phyloP scores from a whole-genome alignment of 1,284 basidiomycete species.

The Puccinia horiana region DNA sequence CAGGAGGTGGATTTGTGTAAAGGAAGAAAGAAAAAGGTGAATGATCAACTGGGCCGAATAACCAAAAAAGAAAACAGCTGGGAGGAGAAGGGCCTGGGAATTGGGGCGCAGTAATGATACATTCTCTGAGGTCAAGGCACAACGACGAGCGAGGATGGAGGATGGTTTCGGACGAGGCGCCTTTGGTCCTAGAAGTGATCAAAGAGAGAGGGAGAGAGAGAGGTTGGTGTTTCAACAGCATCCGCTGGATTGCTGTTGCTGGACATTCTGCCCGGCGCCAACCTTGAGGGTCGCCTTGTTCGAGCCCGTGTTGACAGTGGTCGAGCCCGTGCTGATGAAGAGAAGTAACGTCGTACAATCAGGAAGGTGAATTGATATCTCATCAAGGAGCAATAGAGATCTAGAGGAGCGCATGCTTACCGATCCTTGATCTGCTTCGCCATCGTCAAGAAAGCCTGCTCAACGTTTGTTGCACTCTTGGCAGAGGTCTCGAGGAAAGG shows the following conservation, averaged over 20 bases:
- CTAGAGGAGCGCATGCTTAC: slow-evolving; percentile 56
- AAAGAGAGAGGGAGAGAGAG: neutral
- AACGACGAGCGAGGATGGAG: no score
- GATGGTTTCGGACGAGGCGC: no score
- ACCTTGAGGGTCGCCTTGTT: slow-evolving; percentile 62
- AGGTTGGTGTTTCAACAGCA: slow-evolving; percentile 67
- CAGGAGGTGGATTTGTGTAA: no score
- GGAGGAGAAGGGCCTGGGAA: no score
- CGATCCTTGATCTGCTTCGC: slow-evolving; percentile 91
- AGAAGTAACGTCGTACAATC: no score
- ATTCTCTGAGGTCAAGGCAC: no score
- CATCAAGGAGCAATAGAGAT: neutral
- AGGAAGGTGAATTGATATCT: neutral
- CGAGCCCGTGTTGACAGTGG: slow-evolving; percentile 61
- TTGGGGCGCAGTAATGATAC: no score
- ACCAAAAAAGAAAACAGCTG: no score
- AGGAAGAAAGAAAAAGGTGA: no score
- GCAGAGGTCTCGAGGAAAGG: slow-evolving; percentile 47
- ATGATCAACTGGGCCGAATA: no score
- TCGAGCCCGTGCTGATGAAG: slow-evolving; percentile 63
- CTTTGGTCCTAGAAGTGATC: no score
- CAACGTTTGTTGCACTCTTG: slow-evolving; percentile 26
- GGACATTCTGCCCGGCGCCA: slow-evolving; percentile 70
- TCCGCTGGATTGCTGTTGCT: slow-evolving; percentile 69
- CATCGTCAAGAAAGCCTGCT: slow-evolving; percentile 48